These are phyloP conservation scores for Lipomyces mesembrius DNA, from an alignment of 805 yeast species.

Conservation along the genomic window DNA sequence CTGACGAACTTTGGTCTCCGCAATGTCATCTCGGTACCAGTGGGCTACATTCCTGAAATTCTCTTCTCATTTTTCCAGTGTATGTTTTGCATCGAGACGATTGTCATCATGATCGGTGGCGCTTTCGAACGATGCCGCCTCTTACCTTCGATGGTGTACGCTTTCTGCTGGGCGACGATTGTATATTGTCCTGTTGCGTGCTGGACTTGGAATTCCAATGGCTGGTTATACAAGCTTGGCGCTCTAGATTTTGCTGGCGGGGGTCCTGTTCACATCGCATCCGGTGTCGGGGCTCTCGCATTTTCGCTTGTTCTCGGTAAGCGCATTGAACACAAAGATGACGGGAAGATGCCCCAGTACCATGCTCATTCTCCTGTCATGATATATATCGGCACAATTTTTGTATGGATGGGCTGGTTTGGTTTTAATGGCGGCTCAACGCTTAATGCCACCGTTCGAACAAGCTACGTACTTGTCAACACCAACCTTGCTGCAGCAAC, in stretches of 20 bases:
- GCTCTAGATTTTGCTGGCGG: constrained; percentile 97
- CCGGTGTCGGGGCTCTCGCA: constrained; percentile 93
- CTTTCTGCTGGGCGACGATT: constrained; percentile 90
- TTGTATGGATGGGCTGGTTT: constrained; percentile 98
- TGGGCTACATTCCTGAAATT: constrained; percentile 77
- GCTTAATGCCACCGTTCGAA: constrained; percentile 88
- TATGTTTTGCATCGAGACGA: constrained; percentile 93
- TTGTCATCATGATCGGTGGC: constrained; percentile 93
- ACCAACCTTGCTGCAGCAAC: constrained; percentile 91
- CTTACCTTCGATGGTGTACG: constrained; percentile 93
- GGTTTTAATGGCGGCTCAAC: constrained; percentile 99
- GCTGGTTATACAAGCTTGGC: constrained; percentile 85
- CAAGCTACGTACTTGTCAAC: constrained; percentile 91
- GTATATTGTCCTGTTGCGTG: constrained; percentile 95
- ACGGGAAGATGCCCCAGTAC: constrained; percentile 1
- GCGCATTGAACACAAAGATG: constrained; percentile 59
- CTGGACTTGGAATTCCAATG: constrained; percentile 96
- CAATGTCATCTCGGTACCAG: constrained; percentile 79
- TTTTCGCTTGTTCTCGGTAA: constrained; percentile 90
- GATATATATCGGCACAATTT: constrained; percentile 90
- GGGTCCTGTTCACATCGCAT: constrained; percentile 93
- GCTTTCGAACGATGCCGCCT: constrained; percentile 96
- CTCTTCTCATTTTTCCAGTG: constrained; percentile 91
- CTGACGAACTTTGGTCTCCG: constrained; percentile 77
- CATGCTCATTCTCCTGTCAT: constrained; percentile 85